Percentiles rank a stretch among this genome's conserved stretches.
These are phyloP conservation scores for Leptomonas seymouri DNA, from an alignment of 208 protist species.

Conservation along the genomic window DNA sequence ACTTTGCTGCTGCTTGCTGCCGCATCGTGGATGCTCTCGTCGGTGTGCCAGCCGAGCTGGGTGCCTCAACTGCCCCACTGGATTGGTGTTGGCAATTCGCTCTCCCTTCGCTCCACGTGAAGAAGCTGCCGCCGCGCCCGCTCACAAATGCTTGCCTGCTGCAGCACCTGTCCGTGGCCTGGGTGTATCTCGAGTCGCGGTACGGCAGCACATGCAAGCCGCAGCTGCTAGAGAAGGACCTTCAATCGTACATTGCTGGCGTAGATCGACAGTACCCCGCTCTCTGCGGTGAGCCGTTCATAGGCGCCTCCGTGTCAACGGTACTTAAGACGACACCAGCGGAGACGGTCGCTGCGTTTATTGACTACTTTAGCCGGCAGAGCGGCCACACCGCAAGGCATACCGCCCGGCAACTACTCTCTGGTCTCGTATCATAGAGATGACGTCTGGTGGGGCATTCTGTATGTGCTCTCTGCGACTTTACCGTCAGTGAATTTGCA, in stretches of 20 bases:
- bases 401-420: slow-evolving; percentile 7
- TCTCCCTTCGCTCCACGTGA: slow-evolving; percentile 41
- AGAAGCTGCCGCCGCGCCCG: slow-evolving; percentile 27
- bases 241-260: slow-evolving; percentile 4
- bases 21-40: slow-evolving; percentile 9
- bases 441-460: not conserved
- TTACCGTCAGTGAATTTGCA: too few species aligned
- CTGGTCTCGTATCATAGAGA: not conserved
- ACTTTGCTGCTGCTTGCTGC: slow-evolving; percentile 25
- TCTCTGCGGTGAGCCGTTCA: slow-evolving; percentile 12
- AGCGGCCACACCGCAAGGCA: not conserved
- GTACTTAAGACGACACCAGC: slow-evolving; percentile 7
- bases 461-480: not conserved
- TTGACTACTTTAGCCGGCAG: not conserved
- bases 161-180: slow-evolving; percentile 34
- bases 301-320: not conserved
- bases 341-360: slow-evolving; percentile 18
- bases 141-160: slow-evolving; percentile 7
- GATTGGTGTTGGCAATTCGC: slow-evolving; percentile 28
- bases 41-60: not conserved
- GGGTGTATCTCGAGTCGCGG: slow-evolving; percentile 21
- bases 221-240: slow-evolving; percentile 20
- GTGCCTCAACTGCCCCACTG: not conserved
- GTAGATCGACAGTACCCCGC: slow-evolving; percentile 5
- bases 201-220: slow-evolving; percentile 29